Base-by-base conservation (phyloP, 495 filamentous ascomycete species). In the Geopyxis carbonaria region DNA sequence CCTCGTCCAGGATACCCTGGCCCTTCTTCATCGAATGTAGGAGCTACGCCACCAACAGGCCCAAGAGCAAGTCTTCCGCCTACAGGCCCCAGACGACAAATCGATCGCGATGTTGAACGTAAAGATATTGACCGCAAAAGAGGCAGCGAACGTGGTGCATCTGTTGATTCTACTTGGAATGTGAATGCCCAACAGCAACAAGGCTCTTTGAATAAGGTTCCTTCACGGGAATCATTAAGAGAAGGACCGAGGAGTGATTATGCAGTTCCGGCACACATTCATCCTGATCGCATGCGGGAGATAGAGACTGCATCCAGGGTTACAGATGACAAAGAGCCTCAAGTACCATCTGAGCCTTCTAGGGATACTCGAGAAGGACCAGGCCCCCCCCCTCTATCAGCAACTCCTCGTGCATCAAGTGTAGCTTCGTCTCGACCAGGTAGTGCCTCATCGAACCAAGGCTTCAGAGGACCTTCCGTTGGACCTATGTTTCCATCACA, bases 241-340 rank as follows among this genome's bases (percentile, higher is more conserved):
- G 38, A 41, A 7, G 38, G 9, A 19, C n/a, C 36, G 13, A 10
- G 36, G 7, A 25, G 30, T 6, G 50, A 45, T 35, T 34, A 27
- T 37, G 44, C 32, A 10, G 36, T 24, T 11, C 27, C 27, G 11
- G 31, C 31, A 13, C 24, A 47, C 19, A 34, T 54, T 7, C 50
- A 54, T 33, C 50, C 50, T 9, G 50, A 53, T 16, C 39, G 50
- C 16, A 53, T 52, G 9, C 39, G 44, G 45, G 50, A 48, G 31
- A 53, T 54, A 20, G 50, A 54, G 31, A 46, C 47, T 19, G 49
- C 43, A 29, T 46, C 42, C 9, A 52, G 48, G n/a, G 40, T 35
- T 29, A 36, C 42, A 2, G 50, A 53, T 45, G 50, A 53, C 22
- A 40, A 40, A 22, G 28, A 13, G 3, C 31, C 31, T 1, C 14